These are phyloP conservation scores for Pachysandra terminalis DNA, from an alignment of 164 flowering plant species.

Conservation along the genomic window DNA sequence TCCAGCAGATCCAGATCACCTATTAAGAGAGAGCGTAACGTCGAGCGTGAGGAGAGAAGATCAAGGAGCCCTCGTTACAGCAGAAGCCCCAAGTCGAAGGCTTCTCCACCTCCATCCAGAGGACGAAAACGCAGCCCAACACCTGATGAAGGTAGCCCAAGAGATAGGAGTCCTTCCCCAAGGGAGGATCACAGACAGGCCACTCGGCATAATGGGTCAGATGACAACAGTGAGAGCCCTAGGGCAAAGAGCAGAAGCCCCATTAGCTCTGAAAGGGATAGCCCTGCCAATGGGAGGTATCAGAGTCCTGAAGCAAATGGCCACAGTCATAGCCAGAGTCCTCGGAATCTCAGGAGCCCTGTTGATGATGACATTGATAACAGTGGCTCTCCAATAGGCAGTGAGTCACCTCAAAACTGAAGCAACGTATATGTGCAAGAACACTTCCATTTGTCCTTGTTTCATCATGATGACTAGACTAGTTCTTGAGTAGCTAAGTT, in stretches of 20 bases:
- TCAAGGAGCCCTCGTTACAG: conserved; percentile 54
- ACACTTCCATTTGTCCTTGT: not conserved
- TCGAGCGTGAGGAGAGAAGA: conserved; percentile 47
- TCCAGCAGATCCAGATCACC: conserved; percentile 73
- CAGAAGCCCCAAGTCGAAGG: conserved; percentile 51
- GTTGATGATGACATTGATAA: conserved; percentile 36
- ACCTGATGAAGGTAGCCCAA: conserved; percentile 49
- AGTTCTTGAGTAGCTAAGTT: too few species aligned
- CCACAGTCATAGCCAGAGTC: conserved; percentile 30
- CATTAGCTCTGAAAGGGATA: conserved; percentile 23
- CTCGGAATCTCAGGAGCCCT: conserved; percentile 42
- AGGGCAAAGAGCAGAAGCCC: conserved; percentile 50
- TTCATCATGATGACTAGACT: too few species aligned
- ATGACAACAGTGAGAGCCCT: conserved; percentile 50
- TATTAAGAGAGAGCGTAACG: conserved; percentile 38
- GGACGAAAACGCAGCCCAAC: conserved; percentile 55
- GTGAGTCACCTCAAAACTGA: conserved; percentile 27
- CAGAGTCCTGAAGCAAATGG: conserved; percentile 44
- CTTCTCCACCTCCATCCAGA: conserved; percentile 49
- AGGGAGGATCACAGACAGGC: conserved; percentile 27
- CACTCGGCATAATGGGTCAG: conserved; percentile 27
- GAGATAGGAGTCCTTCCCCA: conserved; percentile 44
- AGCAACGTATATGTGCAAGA: not conserved
- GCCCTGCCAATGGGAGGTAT: conserved; percentile 21
- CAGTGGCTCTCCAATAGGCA: conserved; percentile 30